Base-by-base conservation (phyloP, 139 green algal species). In the Volvox africanus region DNA sequence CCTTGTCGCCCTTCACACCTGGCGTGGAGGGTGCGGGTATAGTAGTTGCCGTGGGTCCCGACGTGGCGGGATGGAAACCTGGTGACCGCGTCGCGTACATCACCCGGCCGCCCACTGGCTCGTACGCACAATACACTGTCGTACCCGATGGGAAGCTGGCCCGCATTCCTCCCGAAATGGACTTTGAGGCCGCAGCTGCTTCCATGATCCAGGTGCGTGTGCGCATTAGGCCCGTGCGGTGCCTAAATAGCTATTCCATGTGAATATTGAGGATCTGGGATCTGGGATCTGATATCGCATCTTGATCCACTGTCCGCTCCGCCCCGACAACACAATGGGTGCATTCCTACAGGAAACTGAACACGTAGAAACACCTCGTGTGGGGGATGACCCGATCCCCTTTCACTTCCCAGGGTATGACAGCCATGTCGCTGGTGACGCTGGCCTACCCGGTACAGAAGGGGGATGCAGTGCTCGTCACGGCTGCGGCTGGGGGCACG, bases 401-500 rank as follows among this genome's bases (percentile, higher is more conserved):
- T 24, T 13, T 5, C 30, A 28, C n/a, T 30, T 19, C 36, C 78
- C 18, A 93, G 86, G 89, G 92, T 18, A 88, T 94, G 62, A 94
- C 92, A 9, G 92, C 92, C 18, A 55, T 91, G 37, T 89, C 86
- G 1, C 85, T 93, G 75, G 80, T 88, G 18, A 85, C 33, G 18
- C 50, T 50, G n/a, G 86, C 88, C 11, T 92, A 88, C 84, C 50
- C 62, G 20, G 77, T 91, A 32, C 0, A 73, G 80, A 22, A 76
- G 78, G 90, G 92, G 0, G 90, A 93, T 62, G 88, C 62, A 77
- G 92, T 94, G 89, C 76, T 94, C 55, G 82, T 94, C 18, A 91
- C 89, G 76, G 92, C 92, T 50, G 92, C 92, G 61, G 92, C 92
- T 73, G 92, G 92, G 26, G 92, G 92, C 55, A 92, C 89, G 0